Evolutionary conservation across 768 basidiomycete species (phyloP).

Genomic region (Neoboletus subvelutipes): DNA sequence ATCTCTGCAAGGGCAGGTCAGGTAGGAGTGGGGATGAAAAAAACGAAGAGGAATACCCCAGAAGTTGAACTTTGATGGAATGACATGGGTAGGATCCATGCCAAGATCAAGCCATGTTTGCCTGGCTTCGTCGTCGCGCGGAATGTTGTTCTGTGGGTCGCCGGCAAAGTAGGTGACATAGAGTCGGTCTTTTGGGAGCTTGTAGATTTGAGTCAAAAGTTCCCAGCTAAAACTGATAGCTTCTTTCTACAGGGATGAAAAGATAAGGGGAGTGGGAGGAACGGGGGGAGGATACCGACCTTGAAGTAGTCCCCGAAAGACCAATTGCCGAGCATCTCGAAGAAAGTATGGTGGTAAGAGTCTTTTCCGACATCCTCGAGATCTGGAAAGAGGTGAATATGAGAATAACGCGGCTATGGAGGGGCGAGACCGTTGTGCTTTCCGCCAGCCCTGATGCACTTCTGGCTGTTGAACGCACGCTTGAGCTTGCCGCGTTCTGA

Average conservation of each 20-base stretch:
- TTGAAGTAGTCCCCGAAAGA: constrained; percentile 99
- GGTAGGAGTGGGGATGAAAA: neutral
- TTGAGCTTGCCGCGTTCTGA: constrained; percentile 89
- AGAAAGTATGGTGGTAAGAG: constrained; percentile 97
- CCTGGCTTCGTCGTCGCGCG: constrained; percentile 86
- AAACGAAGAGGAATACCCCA: constrained; percentile 72
- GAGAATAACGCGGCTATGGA: neutral
- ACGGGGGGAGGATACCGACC: constrained; percentile 40
- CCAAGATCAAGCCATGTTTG: constrained; percentile 88
- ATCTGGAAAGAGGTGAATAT: constrained; percentile 48
- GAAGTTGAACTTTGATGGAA: constrained; percentile 97
- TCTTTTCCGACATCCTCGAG: constrained; percentile 99
- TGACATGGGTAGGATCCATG: constrained; percentile 83
- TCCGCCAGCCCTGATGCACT: constrained; percentile 97
- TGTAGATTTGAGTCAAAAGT: constrained; percentile 85
- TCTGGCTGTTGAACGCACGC: constrained; percentile 95
- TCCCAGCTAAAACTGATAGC: constrained; percentile 95
- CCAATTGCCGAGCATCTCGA: constrained; percentile 99
- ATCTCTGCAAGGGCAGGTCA: constrained; percentile 64
- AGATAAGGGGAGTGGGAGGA: neutral
- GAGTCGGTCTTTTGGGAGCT: constrained; percentile 83
- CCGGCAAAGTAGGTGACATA: constrained; percentile 99
- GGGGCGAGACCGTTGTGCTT: constrained; percentile 85
- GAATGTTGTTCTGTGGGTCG: constrained; percentile 78
- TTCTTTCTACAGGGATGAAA: constrained; percentile 63